These are phyloP conservation scores for Monilinia vaccinii-corymbosi DNA, from an alignment of 2,329 filamentous ascomycete genomes.

Conservation along the genomic window DNA sequence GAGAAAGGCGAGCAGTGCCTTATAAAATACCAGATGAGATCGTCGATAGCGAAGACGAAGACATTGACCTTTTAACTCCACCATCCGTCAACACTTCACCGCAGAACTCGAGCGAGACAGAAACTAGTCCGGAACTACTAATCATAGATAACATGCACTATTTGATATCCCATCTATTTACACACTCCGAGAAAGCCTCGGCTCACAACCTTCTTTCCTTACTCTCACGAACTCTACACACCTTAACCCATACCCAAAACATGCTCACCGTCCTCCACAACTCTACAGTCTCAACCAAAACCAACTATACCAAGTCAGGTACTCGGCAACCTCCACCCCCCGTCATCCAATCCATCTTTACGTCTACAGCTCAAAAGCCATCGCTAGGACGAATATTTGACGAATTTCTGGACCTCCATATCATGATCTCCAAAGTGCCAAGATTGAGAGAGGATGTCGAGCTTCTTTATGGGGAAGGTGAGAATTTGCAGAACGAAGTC, in stretches of 20 bases:
- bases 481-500: neutral
- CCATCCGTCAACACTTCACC: neutral
- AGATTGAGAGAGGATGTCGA: constrained; percentile 35
- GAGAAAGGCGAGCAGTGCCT: neutral
- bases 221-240: constrained; percentile 39
- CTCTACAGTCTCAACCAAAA: constrained; percentile 30
- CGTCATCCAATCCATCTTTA: constrained; percentile 17
- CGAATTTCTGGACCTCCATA: constrained; percentile 45
- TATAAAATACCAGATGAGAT: constrained; percentile 19
- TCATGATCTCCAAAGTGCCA: constrained; percentile 41
- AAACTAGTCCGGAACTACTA: constrained; percentile 34
- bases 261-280: constrained; percentile 49
- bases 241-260: constrained; percentile 35
- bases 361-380: constrained; percentile 20
- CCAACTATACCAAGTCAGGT: neutral
- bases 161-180: constrained; percentile 44
- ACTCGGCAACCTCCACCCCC: neutral
- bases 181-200: constrained; percentile 34
- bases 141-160: constrained; percentile 46
- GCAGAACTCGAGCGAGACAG: constrained; percentile 1
- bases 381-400: constrained; percentile 43
- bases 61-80: neutral
- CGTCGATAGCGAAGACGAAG: constrained; percentile 27
- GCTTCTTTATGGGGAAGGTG: constrained; percentile 19
- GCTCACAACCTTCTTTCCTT: constrained; percentile 41